Conservation (phyloP, 495 filamentous ascomycete genomes). For the Pseudevernia furfuracea region DNA sequence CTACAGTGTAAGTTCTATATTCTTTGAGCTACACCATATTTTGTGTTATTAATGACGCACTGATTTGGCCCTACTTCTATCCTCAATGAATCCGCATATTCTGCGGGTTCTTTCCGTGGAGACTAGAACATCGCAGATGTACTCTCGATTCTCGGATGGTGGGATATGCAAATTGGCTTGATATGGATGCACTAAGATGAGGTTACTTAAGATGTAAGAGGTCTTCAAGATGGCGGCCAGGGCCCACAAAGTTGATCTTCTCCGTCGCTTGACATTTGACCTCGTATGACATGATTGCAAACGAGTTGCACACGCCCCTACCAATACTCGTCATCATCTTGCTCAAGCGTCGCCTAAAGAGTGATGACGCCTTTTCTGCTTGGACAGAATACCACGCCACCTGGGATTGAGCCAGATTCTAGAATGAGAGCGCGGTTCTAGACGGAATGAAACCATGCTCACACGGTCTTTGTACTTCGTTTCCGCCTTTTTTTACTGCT, state of each 20-base stretch:
- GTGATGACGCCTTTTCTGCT: too few species aligned
- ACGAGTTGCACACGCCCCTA: background rate
- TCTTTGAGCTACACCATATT: too few species aligned
- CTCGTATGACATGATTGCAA: background rate
- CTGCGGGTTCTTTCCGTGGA: background rate
- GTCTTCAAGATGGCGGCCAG: background rate
- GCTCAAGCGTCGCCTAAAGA: background rate
- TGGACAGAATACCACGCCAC: too few species aligned
- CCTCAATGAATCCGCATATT: background rate
- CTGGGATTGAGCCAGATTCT: too few species aligned
- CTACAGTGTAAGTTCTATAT: too few species aligned
- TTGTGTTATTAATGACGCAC: background rate
- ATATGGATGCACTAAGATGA: background rate
- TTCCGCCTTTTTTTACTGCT: too few species aligned
- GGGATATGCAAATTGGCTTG: background rate
- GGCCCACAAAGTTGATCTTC: background rate
- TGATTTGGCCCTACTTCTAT: background rate
- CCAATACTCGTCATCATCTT: background rate
- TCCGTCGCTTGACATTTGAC: background rate
- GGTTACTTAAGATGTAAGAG: background rate
- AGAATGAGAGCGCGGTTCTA: too few species aligned
- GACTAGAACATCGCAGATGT: background rate
- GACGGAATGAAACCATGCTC: too few species aligned
- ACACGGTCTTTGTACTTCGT: too few species aligned
- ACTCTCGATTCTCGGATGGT: background rate